Evolutionary conservation across 1,284 basidiomycete species (phyloP).

Genomic region (Mycena citricolor): DNA sequence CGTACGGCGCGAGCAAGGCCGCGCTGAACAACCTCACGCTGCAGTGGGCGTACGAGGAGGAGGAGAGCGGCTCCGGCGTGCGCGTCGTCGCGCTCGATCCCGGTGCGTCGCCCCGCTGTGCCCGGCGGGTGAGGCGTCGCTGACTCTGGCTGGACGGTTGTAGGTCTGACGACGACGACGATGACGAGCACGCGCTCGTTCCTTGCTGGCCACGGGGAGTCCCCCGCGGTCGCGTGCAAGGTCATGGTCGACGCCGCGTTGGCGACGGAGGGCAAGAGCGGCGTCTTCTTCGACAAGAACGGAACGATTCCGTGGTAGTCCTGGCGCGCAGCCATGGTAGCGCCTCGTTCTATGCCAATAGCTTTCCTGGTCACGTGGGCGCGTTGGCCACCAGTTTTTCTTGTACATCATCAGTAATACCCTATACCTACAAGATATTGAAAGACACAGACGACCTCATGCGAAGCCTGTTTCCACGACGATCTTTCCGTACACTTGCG

Average conservation of each 20-base stretch:
- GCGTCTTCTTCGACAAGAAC: conserved; percentile 4
- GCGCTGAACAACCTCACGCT: conserved; percentile 4
- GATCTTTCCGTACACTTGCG: no score
- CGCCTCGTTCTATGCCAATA: no score
- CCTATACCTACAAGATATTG: no score
- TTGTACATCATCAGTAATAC: no score
- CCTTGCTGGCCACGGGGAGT: background rate
- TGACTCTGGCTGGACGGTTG: background rate
- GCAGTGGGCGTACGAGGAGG: background rate
- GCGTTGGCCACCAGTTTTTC: no score
- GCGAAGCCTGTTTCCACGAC: no score
- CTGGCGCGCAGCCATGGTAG: no score
- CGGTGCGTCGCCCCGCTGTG: background rate
- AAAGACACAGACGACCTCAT: no score
- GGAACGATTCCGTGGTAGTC: background rate
- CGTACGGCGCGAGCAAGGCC: conserved; percentile 1
- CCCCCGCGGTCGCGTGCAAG: background rate
- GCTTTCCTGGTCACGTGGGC: no score
- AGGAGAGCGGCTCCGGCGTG: background rate
- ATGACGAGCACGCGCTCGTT: background rate
- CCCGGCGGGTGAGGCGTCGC: background rate
- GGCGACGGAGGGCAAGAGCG: conserved; percentile 35
- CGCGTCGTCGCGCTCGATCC: conserved; percentile 1
- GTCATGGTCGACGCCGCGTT: conserved; percentile 4
- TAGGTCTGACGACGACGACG: conserved; percentile 1